Evolutionary conservation across 352 stramenopile species (phyloP), one percentile per base, ranked within the genome.

Genomic region (Phytophthora citrophthora): DNA sequence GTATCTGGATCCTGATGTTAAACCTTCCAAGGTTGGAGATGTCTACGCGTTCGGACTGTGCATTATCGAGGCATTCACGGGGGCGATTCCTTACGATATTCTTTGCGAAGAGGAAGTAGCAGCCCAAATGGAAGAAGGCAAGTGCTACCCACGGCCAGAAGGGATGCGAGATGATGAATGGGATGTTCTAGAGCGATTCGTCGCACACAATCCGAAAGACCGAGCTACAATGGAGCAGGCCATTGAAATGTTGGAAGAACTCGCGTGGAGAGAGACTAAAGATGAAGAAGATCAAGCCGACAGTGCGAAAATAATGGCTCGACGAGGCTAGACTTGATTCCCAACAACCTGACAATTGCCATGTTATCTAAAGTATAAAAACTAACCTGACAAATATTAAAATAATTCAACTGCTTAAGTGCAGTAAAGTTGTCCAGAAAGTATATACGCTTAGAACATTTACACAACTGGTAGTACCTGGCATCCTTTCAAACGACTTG

Each of bases 21-120:
- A 72, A 15, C 57, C 64, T n/a, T 68, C 64, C 10, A 55, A 54
- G 12, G 36, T 58, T 36, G 55, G 51, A 12, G 67, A 68, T 24
- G 52, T 75, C 5, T 75, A 72, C n/a, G 40, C 52, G 0, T 56
- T 76, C 16, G 70, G 66, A 0, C 29, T 79, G 38, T 69, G 58
- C 15, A 64, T 76, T 24, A 62, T 74, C 12, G 64, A 77, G 41
- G 64, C 65, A 5, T 29, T 47, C 9, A 72, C 57, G 3, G 56
- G 63, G 0, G 34, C 44, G 4, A 67, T 70, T 29, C 68, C 63
- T 16, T 72, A 70, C n/a, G 43, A 44, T n/a, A n/a, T 45, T 1
- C 38, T 61, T 9, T 31, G 26, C 6, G 61, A 75, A 10, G 67
- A 75, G 0, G 24, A 16, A 2, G 34, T 75, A 12, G 48, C 44